Evolutionary conservation across 75 land plant species (phyloP).

Genomic region (Selaginella tamariscina): DNA sequence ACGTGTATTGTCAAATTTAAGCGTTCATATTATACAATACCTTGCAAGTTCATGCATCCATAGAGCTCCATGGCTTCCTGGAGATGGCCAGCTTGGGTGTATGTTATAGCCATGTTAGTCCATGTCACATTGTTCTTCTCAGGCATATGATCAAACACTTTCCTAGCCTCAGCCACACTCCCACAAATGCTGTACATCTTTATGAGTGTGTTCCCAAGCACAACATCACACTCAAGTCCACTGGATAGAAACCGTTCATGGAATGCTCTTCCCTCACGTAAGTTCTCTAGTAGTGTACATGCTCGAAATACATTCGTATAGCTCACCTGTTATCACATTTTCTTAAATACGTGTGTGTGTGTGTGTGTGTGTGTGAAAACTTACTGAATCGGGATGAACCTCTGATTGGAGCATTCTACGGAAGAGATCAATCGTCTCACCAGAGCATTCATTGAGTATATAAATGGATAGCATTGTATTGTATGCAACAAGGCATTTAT

Average conservation of each 20-base stretch:
- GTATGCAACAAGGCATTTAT: background rate
- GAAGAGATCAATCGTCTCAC: background rate
- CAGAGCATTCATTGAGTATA: background rate
- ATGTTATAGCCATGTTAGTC: background rate
- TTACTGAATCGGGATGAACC: background rate
- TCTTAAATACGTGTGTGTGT: too few species aligned
- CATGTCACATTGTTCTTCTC: background rate
- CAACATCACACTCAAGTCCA: background rate
- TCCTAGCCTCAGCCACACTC: background rate
- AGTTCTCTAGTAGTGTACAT: background rate
- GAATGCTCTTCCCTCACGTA: background rate
- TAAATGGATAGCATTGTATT: background rate
- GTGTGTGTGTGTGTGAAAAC: too few species aligned
- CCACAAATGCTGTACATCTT: constrained; percentile 8
- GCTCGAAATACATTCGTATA: background rate
- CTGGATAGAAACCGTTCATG: background rate
- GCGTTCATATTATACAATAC: too few species aligned
- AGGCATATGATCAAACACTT: background rate
- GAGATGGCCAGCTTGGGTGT: background rate
- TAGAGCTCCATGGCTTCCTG: background rate
- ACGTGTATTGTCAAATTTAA: too few species aligned
- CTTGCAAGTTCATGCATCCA: background rate
- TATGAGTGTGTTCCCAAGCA: constrained; percentile 1
- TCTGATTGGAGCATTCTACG: background rate
- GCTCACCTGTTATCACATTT: too few species aligned